Evolutionary conservation across 352 stramenopile species (phyloP), one percentile per base, ranked within the genome.

Genomic region (Hyphochytrium catenoides): DNA sequence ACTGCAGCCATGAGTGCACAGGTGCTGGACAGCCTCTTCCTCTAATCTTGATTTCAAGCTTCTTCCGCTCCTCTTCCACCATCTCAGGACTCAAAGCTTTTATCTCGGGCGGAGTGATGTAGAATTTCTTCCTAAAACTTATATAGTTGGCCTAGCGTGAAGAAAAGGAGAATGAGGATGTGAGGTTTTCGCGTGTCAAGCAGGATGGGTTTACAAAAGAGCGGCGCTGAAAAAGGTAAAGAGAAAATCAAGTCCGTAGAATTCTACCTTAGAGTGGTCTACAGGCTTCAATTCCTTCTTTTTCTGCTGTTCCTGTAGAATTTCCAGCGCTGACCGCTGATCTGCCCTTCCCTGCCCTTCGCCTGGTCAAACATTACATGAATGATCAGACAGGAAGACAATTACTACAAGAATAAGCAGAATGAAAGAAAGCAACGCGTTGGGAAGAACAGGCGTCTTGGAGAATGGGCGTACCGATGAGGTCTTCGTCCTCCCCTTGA

Each of bases 81-180:
- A 95, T 62, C 24, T 90, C 68, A 4, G 79, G 62, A 0, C 68
- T 70, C 31, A 96, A 53, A 17, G 62, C 53, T 22, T 81, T 81
- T 38, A 99, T 71, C 26, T 83, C 72, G 29, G 78, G 75, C 9
- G 90, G 90, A 12, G 94, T 72, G 11, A 97, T 78, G 47, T 97
- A 98, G 23, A 99, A 87, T 48, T 97, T 96, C 63, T 98, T 98
- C 31, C 91, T 74, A 46, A 99, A 91, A 6, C 69, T 44, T 9
- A 96, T 54, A 46, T 99, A 99, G 22, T 94, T 77, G 15, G 97
- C n/a, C n/a, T n/a, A n/a, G n/a, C n/a, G n/a, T n/a, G n/a, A n/a
- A n/a, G n/a, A n/a, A n/a, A n/a, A n/a, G n/a, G n/a, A n/a, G n/a
- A n/a, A n/a, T n/a, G n/a, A n/a, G n/a, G n/a, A n/a, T n/a, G n/a